Conservation (phyloP, 2,329 filamentous ascomycete genomes). For the Exophiala lecanii-corni region DNA sequence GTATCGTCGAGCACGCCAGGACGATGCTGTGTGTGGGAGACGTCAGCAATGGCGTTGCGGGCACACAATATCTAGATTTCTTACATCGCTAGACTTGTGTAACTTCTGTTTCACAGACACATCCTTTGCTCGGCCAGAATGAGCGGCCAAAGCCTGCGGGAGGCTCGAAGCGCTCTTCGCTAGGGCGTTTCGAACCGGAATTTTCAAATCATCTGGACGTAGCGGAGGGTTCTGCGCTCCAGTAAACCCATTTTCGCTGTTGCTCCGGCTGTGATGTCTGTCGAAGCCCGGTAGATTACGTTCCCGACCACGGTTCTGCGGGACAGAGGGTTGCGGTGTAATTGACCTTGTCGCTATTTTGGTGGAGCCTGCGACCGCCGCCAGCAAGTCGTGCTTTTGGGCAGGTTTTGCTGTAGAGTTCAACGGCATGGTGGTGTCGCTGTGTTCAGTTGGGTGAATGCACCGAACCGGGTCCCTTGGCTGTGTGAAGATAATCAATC, state of each 20-base stretch:
- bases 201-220: slow-evolving; percentile 12
- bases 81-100: too few species aligned
- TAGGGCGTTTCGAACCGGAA: slow-evolving; percentile 15
- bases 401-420: background rate
- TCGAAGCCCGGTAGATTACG: background rate
- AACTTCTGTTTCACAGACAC: background rate
- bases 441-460: background rate
- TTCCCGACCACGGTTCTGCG: background rate
- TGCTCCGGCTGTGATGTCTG: background rate
- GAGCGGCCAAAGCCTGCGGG: background rate
- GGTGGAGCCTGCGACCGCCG: background rate
- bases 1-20: slow-evolving; percentile 9
- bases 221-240: background rate
- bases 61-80: background rate
- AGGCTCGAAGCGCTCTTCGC: slow-evolving; percentile 1
- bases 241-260: background rate
- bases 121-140: background rate
- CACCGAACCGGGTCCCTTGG: too few species aligned
- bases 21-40: background rate
- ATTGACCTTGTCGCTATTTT: slow-evolving; percentile 8
- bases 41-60: too few species aligned
- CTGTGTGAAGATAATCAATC: too few species aligned
- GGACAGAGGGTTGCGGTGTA: slow-evolving; percentile 15
- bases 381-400: background rate
- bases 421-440: slow-evolving; percentile 13